These are phyloP conservation scores for Xylaria sp. DNA, from an alignment of 2,329 filamentous ascomycete species.

Conservation along the genomic window DNA sequence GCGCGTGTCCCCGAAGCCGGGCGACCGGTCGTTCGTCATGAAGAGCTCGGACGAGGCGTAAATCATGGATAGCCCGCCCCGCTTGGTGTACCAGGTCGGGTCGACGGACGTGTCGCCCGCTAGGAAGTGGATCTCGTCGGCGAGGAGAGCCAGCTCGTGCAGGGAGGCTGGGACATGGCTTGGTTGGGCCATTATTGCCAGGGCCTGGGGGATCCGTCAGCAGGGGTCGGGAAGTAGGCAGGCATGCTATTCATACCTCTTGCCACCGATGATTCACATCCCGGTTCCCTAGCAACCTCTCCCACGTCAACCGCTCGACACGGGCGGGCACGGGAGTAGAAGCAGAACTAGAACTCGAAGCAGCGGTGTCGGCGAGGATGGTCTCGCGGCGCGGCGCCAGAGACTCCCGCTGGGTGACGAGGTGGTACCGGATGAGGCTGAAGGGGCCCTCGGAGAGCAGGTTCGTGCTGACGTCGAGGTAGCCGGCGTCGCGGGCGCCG, in stretches of 20 bases:
- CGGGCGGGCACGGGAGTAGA: slow-evolving; percentile 58
- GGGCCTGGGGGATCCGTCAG: slow-evolving; percentile 65
- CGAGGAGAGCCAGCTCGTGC: slow-evolving; percentile 79
- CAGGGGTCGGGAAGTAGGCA: neutral
- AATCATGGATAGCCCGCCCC: slow-evolving; percentile 64
- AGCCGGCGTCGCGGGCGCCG: slow-evolving; percentile 85
- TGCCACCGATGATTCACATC: slow-evolving; percentile 83
- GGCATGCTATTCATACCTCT: slow-evolving; percentile 69
- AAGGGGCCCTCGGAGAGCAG: slow-evolving; percentile 83
- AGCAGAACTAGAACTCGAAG: slow-evolving; percentile 40
- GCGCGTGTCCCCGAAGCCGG: slow-evolving; percentile 79
- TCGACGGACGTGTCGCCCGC: slow-evolving; percentile 86
- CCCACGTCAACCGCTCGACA: slow-evolving; percentile 78
- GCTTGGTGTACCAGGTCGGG: slow-evolving; percentile 83
- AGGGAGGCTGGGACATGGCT: slow-evolving; percentile 79
- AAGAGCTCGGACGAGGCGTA: slow-evolving; percentile 85
- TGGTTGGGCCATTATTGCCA: slow-evolving; percentile 90
- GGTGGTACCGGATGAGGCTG: slow-evolving; percentile 81
- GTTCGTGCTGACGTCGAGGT: slow-evolving; percentile 85
- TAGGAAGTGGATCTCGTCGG: slow-evolving; percentile 93
- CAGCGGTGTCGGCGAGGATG: slow-evolving; percentile 49
- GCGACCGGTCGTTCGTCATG: slow-evolving; percentile 88
- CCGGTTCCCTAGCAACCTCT: slow-evolving; percentile 78
- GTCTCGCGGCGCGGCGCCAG: slow-evolving; percentile 58
- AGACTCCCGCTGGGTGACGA: slow-evolving; percentile 71